Conservation (phyloP, 495 filamentous ascomycete genomes). For the Aspergillus bertholletiae region DNA sequence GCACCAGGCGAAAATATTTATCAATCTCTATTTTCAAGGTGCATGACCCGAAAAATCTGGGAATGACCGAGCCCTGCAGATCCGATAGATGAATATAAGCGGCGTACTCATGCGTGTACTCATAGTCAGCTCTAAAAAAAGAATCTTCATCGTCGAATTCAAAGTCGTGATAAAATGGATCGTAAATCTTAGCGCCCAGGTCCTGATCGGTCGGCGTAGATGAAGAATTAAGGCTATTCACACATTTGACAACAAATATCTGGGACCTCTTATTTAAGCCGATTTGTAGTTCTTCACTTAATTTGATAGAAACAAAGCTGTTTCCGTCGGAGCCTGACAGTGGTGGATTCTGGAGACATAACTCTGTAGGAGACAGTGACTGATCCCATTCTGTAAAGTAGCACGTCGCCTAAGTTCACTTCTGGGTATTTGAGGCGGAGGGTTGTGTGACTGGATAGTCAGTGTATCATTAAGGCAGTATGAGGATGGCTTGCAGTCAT, state of each 20-base stretch:
- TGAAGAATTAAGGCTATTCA: background rate
- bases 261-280: background rate
- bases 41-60: constrained; percentile 23
- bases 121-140: constrained; percentile 22
- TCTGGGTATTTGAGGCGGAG: background rate
- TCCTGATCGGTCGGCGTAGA: background rate
- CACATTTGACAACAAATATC: background rate
- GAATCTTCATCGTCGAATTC: constrained; percentile 18
- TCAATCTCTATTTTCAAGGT: constrained; percentile 18
- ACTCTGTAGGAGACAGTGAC: background rate
- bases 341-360: constrained; percentile 5
- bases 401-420: background rate
- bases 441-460: background rate
- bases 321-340: background rate
- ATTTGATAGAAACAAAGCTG: background rate
- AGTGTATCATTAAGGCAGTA: background rate
- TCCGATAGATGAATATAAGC: constrained; percentile 16
- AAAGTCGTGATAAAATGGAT: constrained; percentile 28
- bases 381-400: background rate
- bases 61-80: constrained; percentile 16
- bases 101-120: constrained; percentile 26
- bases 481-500: background rate
- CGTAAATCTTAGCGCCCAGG: constrained; percentile 28
- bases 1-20: constrained; percentile 14
- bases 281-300: background rate